A percentile compares a stretch with the other conserved stretches of the same genome.
These are phyloP conservation scores for Wickerhamiella nectarea DNA, from an alignment of 805 yeast genomes.

Conservation along the genomic window DNA sequence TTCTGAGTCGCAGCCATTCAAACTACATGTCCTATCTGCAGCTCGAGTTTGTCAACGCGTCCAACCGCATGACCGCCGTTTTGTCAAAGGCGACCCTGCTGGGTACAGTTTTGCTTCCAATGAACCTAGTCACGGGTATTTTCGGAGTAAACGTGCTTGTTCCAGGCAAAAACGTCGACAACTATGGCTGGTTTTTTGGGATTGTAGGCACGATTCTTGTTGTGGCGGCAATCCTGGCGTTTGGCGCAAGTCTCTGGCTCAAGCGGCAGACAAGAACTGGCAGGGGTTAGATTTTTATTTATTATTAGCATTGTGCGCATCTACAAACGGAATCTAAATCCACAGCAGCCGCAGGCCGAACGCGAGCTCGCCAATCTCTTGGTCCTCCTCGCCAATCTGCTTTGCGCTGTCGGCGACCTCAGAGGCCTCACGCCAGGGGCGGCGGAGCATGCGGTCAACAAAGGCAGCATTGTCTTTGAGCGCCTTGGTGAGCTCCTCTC, in stretches of 20 bases:
- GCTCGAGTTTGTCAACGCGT: conserved; percentile 74
- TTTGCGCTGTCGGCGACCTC: conserved; percentile 32
- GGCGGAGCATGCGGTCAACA: conserved; percentile 64
- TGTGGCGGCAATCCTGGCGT: not conserved
- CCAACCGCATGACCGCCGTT: conserved; percentile 68
- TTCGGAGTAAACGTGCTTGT: conserved; percentile 87
- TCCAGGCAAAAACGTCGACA: conserved; percentile 45
- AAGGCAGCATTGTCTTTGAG: conserved; percentile 52
- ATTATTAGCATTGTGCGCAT: too few species aligned
- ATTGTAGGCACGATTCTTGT: conserved; percentile 37
- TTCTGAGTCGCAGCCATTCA: conserved; percentile 76
- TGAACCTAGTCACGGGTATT: conserved; percentile 73
- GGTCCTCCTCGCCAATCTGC: conserved; percentile 80
- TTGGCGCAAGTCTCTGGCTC: not conserved
- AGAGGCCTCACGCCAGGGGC: conserved; percentile 38
- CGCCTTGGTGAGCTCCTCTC: conserved; percentile 39
- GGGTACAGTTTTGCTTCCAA: conserved; percentile 82
- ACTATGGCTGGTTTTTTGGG: conserved; percentile 50
- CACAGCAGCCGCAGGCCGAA: conserved; percentile 67
- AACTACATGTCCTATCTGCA: conserved; percentile 84
- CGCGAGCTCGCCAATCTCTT: conserved; percentile 59
- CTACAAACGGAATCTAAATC: too few species aligned
- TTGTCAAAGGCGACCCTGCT: conserved; percentile 76
- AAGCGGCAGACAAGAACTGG: not conserved
- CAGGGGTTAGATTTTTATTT: too few species aligned